Percentiles rank a stretch among this genome's conserved stretches.
Conservation (phyloP, 768 basidiomycete genomes). For the Boletellus ananas region DNA sequence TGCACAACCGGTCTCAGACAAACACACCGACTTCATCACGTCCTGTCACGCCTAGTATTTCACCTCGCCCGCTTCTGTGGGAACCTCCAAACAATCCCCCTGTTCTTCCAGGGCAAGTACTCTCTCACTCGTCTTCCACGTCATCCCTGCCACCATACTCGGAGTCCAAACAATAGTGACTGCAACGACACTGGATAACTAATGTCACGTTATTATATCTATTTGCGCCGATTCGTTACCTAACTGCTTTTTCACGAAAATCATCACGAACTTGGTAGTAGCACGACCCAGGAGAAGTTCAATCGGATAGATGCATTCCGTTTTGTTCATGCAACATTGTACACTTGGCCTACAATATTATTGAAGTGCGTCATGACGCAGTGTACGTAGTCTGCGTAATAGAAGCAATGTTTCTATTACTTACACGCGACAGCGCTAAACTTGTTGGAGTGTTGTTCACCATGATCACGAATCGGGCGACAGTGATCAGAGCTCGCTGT, state of each 20-base stretch:
- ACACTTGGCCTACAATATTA: slow-evolving; percentile 9
- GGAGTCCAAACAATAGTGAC: slow-evolving; percentile 24
- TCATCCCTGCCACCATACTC: slow-evolving; percentile 43
- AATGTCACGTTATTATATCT: slow-evolving; percentile 13
- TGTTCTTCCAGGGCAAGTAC: slow-evolving; percentile 3
- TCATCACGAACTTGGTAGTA: background rate
- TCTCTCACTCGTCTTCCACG: slow-evolving; percentile 36
- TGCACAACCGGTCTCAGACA: slow-evolving; percentile 82
- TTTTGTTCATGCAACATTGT: slow-evolving; percentile 17
- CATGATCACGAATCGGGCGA: slow-evolving; percentile 1
- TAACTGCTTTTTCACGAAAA: slow-evolving; percentile 7
- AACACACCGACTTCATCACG: slow-evolving; percentile 69
- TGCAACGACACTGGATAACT: slow-evolving; percentile 2
- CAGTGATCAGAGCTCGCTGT: background rate
- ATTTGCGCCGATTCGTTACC: slow-evolving; percentile 21
- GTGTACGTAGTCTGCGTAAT: background rate
- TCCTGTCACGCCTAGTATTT: slow-evolving; percentile 55
- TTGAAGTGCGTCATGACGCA: background rate
- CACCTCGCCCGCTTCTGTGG: slow-evolving; percentile 24
- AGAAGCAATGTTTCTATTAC: background rate
- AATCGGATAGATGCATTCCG: slow-evolving; percentile 13
- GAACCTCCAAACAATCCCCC: slow-evolving; percentile 12
- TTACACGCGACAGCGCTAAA: background rate
- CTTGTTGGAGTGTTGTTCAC: too few relatives aligned
- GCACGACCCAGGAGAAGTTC: too few relatives aligned